A percentile compares a stretch with the other conserved stretches of the same genome.
Conservation (phyloP, 495 filamentous ascomycete genomes). For the Xylaria flabelliformis region DNA sequence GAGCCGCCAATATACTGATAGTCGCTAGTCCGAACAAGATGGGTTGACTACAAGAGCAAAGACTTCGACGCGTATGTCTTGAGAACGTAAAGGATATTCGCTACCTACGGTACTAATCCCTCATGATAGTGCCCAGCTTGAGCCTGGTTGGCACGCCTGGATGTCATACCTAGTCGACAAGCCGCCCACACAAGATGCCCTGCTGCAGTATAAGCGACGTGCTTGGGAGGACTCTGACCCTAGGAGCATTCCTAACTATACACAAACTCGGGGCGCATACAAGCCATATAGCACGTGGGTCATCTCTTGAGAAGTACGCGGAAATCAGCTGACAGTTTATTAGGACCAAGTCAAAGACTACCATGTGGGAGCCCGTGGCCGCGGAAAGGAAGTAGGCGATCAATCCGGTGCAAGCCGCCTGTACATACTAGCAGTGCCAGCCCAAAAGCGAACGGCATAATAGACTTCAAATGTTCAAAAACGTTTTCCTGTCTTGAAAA, state of each 20-base stretch:
- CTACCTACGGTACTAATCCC: constrained; percentile 23
- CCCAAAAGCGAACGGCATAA: constrained; percentile 12
- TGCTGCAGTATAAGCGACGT: constrained; percentile 68
- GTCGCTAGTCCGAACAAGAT: constrained; percentile 84
- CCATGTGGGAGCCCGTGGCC: constrained; percentile 48
- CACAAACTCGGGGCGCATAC: constrained; percentile 76
- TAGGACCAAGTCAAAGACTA: constrained; percentile 50
- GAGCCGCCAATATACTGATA: constrained; percentile 33
- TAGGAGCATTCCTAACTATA: constrained; percentile 74
- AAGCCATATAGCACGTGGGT: constrained; percentile 94
- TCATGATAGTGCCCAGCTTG: constrained; percentile 71
- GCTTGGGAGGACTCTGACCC: constrained; percentile 74
- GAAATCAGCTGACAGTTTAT: constrained; percentile 3
- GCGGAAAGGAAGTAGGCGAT: constrained; percentile 40
- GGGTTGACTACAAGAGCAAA: constrained; percentile 92
- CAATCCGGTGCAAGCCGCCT: constrained; percentile 11
- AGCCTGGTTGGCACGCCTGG: constrained; percentile 99
- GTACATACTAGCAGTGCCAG: constrained; percentile 29
- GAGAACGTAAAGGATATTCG: constrained; percentile 13
- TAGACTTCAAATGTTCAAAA: constrained; percentile 15
- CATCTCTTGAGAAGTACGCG: not conserved
- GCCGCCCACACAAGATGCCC: constrained; percentile 76
- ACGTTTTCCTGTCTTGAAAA: not conserved
- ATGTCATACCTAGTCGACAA: constrained; percentile 92
- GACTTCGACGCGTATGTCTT: constrained; percentile 80